Evolutionary conservation across 371 early-diverging fungal genomes (phyloP), one percentile per base, ranked within the genome.

Genomic region (Capniomyces stellatus): DNA sequence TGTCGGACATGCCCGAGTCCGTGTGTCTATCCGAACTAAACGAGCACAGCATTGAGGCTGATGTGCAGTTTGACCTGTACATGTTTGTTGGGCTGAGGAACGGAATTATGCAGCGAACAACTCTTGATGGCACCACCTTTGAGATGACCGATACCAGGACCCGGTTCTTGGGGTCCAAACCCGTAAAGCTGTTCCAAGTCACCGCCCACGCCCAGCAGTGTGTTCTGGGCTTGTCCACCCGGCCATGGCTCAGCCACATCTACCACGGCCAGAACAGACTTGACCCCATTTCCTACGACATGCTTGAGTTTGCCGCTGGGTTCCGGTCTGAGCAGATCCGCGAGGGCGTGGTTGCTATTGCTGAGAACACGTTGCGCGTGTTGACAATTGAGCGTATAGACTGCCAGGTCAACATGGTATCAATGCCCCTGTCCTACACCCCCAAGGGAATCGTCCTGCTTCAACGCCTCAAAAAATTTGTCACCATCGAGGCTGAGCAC

Each of bases 201-300:
- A 54, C 18, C 18, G 41, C 42, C 30, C 54, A 54, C 18, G 19
- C 24, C 31, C 30, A 22, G 41, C 29, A 41, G 21, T 51, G 62
- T 47, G 79, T 94, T 0, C 67, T 95, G 54, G 90, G 91, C 6
- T 63, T 94, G 27, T 81, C 86, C 2, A 78, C 80, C 13, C 75
- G 90, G 30, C 89, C 96, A 4, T 95, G 96, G 96, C 65, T 95
- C 49, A 82, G 78, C 52, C 92, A 87, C 63, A 81, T 78, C 22
- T 77, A 76, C 68, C 87, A 85, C 57, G 76, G 76, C 0, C 72
- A 89, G 35, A 63, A 66, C 22, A 76, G 70, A 29, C 51, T 73
- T 15, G 68, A 68, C 4, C 79, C 81, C 4, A 63, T 81, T 39
- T 75, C 80, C 49, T 87, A 87, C 57, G 84, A 87, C 29, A 64